A percentile compares a stretch with the other conserved stretches of the same genome.
These are phyloP conservation scores for Diaporthe nobilis DNA, from an alignment of 2,329 filamentous ascomycete genomes.

Conservation along the genomic window DNA sequence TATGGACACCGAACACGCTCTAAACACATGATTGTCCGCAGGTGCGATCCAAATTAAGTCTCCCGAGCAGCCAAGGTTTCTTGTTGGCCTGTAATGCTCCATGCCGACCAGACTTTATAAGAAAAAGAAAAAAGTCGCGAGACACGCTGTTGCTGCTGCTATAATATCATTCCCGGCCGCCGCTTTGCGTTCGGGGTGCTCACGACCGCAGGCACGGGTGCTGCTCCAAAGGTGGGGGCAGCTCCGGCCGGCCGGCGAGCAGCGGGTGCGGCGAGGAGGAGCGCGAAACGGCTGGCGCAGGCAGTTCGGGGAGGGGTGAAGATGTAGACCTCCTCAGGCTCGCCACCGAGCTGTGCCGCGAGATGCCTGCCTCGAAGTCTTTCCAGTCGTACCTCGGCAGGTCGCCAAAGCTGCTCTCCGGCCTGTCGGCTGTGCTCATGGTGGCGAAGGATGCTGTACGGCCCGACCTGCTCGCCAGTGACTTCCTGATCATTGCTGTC, in stretches of 20 bases:
- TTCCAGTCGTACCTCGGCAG: conserved; percentile 55
- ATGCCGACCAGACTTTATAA: background rate
- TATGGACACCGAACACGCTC: background rate
- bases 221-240: conserved; percentile 33
- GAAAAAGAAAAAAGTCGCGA: background rate
- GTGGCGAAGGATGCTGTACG: conserved; percentile 34
- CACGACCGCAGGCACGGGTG: conserved; percentile 31
- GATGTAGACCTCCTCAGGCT: conserved; percentile 10
- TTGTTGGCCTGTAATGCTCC: background rate
- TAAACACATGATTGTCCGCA: background rate
- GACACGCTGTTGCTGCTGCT: background rate
- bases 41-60: background rate
- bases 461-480: conserved; percentile 51
- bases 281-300: conserved; percentile 25
- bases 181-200: background rate
- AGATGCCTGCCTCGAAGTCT: conserved; percentile 53
- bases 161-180: background rate
- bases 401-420: conserved; percentile 40
- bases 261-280: conserved; percentile 35
- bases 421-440: conserved; percentile 24
- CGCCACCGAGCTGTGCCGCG: conserved; percentile 41
- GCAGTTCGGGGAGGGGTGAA: conserved; percentile 32
- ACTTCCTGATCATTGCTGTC: conserved; percentile 60
- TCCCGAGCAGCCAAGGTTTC: background rate
- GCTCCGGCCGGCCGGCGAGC: conserved; percentile 21